Evolutionary conservation across 1,284 basidiomycete species (phyloP), one percentile per base, ranked within the genome.

Genomic region (Moesziomyces sp.): DNA sequence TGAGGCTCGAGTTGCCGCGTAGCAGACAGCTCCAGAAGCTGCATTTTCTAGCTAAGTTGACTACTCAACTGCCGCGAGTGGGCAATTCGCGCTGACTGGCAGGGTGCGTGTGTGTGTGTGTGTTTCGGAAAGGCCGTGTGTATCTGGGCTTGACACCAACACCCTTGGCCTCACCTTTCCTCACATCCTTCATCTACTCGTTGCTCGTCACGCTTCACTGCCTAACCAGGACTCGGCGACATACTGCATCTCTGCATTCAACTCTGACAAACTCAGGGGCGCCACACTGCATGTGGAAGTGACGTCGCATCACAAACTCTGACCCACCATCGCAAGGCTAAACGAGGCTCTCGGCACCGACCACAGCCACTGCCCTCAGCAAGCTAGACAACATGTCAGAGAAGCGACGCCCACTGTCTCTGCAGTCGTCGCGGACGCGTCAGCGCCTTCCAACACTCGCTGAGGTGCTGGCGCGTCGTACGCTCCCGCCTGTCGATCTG

Each of bases 401-500:
- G 42, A 77, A 74, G 46, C 62, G 35, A 33, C 44, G 64, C 38
- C 53, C 67, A 18, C 51, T 77, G 24, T 58, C 71, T 3, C 48
- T 77, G 33, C 71, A 74, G 43, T 69, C 75, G 4, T 74, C 76
- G n/a, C 68, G 61, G n/a, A 72, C 68, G 35, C 72, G 84, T 16
- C 79, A 80, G 67, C 80, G 84, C 13, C 65, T 85, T 14, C 85
- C 85, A 2, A 83, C 84, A 14, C 76, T 85, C 16, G 83, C 84
- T 26, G 85, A 85, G 60, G 84, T 85, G 19, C 73, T 85, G 3
- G 66, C 71, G 28, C 64, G 77, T 60, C 76, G 79, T 24, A 98
- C 96, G 13, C 87, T 92, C 67, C 93, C 96, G 0, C 96, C 96
- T 11, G 93, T 98, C 45, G 96, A 99, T 87, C 88, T 98, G 53